Evolutionary conservation across 2,329 filamentous ascomycete genomes (phyloP), one percentile per base, ranked within the genome.

Genomic region (Arthrobotrys sphaeroides): DNA sequence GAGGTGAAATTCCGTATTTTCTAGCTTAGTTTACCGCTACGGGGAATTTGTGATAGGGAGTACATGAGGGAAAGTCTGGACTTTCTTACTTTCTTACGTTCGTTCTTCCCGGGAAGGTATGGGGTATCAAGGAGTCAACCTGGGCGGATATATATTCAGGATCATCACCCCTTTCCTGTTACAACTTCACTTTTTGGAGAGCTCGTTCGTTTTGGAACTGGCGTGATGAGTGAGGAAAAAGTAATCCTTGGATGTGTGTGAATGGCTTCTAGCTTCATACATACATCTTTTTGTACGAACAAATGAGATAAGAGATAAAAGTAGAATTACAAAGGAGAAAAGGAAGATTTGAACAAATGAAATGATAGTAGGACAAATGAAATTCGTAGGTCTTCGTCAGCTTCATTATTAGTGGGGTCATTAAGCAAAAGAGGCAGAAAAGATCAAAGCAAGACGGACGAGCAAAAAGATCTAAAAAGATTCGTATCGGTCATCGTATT

Each of bases 381-480:
- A 42, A 77, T 31, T 60, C 73, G 68, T 72, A 55, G 28, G 43
- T 40, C 77, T 80, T 81, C 81, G 80, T 81, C 80, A 81, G 81
- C 79, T 80, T 78, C 79, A 77, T 78, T 72, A 79, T 55, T 55
- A 78, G 80, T 79, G 82, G 80, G 81, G 80, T 77, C 79, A 57
- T 72, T 61, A 66, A 80, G 77, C 77, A 68, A 78, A 77, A 78
- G 77, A 77, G n/a, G 80, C 64, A 79, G 74, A 78, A 65, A 77
- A 76, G 78, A 74, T 75, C 78, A 79, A 77, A 65, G 55, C 79
- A 80, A 79, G 62, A 28, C 67, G 79, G 73, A 78, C 70, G 72
- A 79, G 79, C 80, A 81, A 80, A 81, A 80, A 81, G 9, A 59
- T 57, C 38, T 62, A 74, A 74, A 31, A 40, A 55, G 59, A 74